Evolutionary conservation across 805 yeast species (phyloP).

Genomic region (Metschnikowia chrysomelidarum): DNA sequence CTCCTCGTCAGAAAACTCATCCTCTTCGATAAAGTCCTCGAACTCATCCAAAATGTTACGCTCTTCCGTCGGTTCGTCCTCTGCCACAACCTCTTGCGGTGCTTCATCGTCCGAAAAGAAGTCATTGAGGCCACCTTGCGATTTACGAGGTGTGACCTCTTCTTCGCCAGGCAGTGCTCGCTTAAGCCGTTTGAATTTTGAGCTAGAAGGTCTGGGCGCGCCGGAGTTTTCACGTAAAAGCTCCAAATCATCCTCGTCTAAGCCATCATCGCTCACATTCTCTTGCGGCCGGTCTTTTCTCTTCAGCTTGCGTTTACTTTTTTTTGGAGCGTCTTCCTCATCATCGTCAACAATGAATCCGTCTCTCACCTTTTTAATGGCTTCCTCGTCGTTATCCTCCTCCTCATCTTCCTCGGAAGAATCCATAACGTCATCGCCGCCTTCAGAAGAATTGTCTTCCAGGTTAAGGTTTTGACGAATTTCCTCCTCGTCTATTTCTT

Average conservation of each 20-base stretch:
- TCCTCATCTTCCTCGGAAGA: slow-evolving; percentile 92
- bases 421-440: slow-evolving; percentile 49
- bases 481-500: slow-evolving; percentile 38
- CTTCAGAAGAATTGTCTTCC: slow-evolving; percentile 32
- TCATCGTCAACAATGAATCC: slow-evolving; percentile 95
- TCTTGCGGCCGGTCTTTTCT: slow-evolving; percentile 20
- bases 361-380: slow-evolving; percentile 75
- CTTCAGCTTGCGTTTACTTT: slow-evolving; percentile 29
- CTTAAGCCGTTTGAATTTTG: slow-evolving; percentile 77
- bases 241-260: slow-evolving; percentile 95
- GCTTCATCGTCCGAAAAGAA: slow-evolving; percentile 64
- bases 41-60: slow-evolving; percentile 68
- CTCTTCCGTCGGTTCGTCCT: slow-evolving; percentile 22
- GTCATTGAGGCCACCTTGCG: slow-evolving; percentile 49
- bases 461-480: slow-evolving; percentile 33
- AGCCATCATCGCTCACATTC: slow-evolving; percentile 52
- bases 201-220: slow-evolving; percentile 32
- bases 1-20: slow-evolving; percentile 84
- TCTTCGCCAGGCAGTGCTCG: slow-evolving; percentile 48
- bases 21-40: slow-evolving; percentile 97
- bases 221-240: slow-evolving; percentile 89
- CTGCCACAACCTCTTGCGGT: slow-evolving; percentile 28
- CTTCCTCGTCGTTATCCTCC: slow-evolving; percentile 85
- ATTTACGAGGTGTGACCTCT: slow-evolving; percentile 7
- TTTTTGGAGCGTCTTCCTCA: slow-evolving; percentile 46